Evolutionary conservation across 2,329 filamentous ascomycete genomes (phyloP), one percentile per base, ranked within the genome.

Genomic region (Harringtonia lauricola): DNA sequence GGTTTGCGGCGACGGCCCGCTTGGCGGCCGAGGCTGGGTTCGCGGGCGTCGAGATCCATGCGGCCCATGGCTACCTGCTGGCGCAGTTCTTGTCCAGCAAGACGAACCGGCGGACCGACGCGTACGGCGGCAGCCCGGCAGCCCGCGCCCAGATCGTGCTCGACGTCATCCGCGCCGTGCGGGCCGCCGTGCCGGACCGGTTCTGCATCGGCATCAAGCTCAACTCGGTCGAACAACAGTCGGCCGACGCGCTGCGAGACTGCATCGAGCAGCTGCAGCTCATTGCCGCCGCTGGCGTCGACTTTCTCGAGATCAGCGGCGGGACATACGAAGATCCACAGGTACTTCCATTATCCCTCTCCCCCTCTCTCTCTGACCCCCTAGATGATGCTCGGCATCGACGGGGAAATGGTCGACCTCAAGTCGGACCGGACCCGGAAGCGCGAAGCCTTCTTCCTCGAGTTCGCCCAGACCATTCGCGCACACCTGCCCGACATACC

Each of bases 261-360:
- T 73, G 68, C 30, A 59, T 83, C 33, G 68, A 74, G 45, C 79
- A 84, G 54, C 63, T 81, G 10, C 57, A 62, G n/a, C 54, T 64
- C n/a, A 67, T 80, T 5, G 58, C 58, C 0, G 61, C 59, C 6
- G 66, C 64, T 31, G 72, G 62, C 6, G 59, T 85, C 2, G 81
- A 86, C 58, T 84, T 83, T 50, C 59, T 86, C 2, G 81, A 86
- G 58, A 69, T 86, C 22, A 77, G 71, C 18, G 82, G 81, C 0
- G 81, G 82, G 0, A 72, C 58, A 0, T 79, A 73, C 49, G 72
- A 79, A 51, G 58, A 76, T 43, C 67, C 74, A 0, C 52, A 49
- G 41, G 70, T 74, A 36, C 39, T n/a, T n/a, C n/a, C n/a, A n/a
- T n/a, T n/a, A n/a, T n/a, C n/a, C n/a, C n/a, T n/a, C n/a, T n/a